Evolutionary conservation across 2,329 filamentous ascomycete genomes (phyloP), one percentile per base, ranked within the genome.

Genomic region (Clonostachys rhizophaga): DNA sequence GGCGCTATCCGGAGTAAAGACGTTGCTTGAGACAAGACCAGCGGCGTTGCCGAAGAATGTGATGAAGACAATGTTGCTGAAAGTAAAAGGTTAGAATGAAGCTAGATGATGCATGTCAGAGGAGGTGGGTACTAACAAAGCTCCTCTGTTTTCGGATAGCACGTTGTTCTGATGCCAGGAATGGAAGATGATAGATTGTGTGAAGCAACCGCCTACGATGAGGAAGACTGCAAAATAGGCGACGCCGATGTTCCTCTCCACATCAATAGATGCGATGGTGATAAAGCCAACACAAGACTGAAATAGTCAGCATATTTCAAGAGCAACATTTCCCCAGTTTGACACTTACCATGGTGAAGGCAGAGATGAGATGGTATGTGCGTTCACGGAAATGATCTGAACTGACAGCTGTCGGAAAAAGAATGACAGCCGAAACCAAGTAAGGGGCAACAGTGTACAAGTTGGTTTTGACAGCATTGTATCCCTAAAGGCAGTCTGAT

Each of bases 381-480:
- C 24, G 24, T 30, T 30, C 24, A n/a, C 83, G 75, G 5, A 76
- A 72, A 45, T 71, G 75, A 58, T 92, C 88, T 3, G 83, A 88
- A 5, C 76, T 65, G 55, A 90, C 91, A 0, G 86, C 87, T 0
- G 91, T 71, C 13, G 91, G 66, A 0, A 92, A 70, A 4, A 91
- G 71, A 75, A 90, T 84, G 2, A 79, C 77, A 0, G 87, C 86
- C 2, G 88, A 89, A 0, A 79, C 81, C 42, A 89, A 75, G 56
- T 91, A 91, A 2, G 89, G 89, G 0, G 88, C 89, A 0, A 92
- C 87, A 0, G 88, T 91, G 66, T 88, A 91, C 1, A 92, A 74
- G 56, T 94, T 92, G 1, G 87, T 91, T 60, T 74, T 76, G 54
- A 81, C 66, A 3, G 70, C 67, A 39, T 65, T 64, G 52, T 71